These are phyloP conservation scores for Suillus tomentosus DNA, from an alignment of 768 basidiomycete species.

Conservation along the genomic window DNA sequence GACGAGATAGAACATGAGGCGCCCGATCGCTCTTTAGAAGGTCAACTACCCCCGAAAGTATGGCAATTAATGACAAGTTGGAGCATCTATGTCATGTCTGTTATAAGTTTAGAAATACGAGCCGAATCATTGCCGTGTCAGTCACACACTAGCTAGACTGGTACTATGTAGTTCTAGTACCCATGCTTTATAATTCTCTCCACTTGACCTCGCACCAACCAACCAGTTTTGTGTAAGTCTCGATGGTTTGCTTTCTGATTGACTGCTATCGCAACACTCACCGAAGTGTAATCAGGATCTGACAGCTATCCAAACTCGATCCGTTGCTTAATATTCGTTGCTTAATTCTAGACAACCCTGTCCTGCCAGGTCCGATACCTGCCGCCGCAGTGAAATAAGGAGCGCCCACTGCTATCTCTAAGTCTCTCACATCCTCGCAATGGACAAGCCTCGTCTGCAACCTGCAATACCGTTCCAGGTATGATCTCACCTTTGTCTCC, in stretches of 20 bases:
- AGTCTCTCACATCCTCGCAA: slow-evolving; percentile 20
- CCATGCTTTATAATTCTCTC: neutral
- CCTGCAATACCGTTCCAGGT: slow-evolving; percentile 31
- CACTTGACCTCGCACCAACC: neutral
- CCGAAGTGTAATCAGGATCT: slow-evolving; percentile 6
- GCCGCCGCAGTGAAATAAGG: slow-evolving; percentile 25
- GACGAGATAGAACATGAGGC: neutral
- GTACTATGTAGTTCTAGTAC: neutral
- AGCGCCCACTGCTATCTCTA: slow-evolving; percentile 17
- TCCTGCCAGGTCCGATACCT: neutral
- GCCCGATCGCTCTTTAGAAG: neutral
- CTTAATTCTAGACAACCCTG: neutral
- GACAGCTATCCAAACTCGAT: slow-evolving; percentile 24
- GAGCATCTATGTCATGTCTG: neutral
- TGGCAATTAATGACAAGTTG: slow-evolving; percentile 1
- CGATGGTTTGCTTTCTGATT: neutral
- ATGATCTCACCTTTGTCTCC: slow-evolving; percentile 14
- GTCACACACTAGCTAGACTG: slow-evolving; percentile 3
- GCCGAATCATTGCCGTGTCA: slow-evolving; percentile 8
- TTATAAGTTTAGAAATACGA: slow-evolving; percentile 10
- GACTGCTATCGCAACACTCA: slow-evolving; percentile 3
- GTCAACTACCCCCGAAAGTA: neutral
- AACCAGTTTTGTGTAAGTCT: slow-evolving; percentile 2
- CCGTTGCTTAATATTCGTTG: slow-evolving; percentile 20
- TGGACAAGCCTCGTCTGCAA: slow-evolving; percentile 31